phyloP scores from a whole-genome alignment of 2,329 filamentous ascomycete species.

The Colletotrichum sp. region DNA sequence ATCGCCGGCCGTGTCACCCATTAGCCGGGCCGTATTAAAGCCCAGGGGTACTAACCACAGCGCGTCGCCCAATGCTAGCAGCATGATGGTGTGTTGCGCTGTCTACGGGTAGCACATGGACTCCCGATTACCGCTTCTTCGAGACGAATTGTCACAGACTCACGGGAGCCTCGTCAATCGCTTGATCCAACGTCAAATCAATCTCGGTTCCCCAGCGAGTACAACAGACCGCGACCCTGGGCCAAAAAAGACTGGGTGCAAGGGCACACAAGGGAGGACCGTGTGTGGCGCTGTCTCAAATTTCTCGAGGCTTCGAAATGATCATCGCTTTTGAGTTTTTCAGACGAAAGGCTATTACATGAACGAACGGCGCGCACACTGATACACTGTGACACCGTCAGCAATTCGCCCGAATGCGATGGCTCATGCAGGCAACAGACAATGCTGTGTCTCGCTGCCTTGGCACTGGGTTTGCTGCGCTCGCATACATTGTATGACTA shows the following conservation, averaged over 20 bases:
- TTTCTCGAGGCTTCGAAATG: neutral
- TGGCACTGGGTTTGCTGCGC: neutral
- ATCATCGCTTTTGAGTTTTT: neutral
- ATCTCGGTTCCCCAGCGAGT: neutral
- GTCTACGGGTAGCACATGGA: neutral
- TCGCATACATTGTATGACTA: neutral
- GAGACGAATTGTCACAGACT: neutral
- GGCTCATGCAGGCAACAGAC: neutral
- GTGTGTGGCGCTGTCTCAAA: neutral
- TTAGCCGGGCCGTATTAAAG: neutral
- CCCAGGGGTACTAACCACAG: neutral
- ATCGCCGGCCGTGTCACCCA: neutral
- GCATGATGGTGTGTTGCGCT: neutral
- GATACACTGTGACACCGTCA: neutral
- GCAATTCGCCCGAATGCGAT: neutral
- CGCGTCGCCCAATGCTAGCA: neutral
- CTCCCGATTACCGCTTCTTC: neutral
- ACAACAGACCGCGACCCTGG: neutral
- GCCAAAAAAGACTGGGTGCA: neutral
- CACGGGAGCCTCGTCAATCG: neutral
- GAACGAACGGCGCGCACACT: neutral
- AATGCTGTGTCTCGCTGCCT: neutral
- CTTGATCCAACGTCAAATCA: neutral
- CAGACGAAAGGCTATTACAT: neutral
- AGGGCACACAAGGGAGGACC: conserved; percentile 7